Evolutionary conservation across 2,329 filamentous ascomycete species (phyloP).

Genomic region (Phialophora macrospora): DNA sequence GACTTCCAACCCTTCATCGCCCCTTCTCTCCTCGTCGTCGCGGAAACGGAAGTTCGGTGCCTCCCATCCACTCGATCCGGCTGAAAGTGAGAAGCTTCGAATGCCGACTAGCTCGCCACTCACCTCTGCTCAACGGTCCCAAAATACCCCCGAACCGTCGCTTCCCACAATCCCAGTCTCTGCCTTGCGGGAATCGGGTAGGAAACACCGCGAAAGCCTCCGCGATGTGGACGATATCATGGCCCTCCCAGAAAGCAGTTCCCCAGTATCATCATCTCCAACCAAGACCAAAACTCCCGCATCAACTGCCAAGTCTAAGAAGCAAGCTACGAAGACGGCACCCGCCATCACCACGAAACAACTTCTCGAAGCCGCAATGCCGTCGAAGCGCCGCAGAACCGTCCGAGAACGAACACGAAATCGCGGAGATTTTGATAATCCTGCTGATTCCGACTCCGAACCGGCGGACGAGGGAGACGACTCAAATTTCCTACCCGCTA

Average conservation of each 20-base stretch:
- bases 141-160: constrained; percentile 19
- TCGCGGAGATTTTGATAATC: constrained; percentile 33
- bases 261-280: constrained; percentile 27
- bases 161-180: constrained; percentile 23
- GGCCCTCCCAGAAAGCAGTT: constrained; percentile 34
- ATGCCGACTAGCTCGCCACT: constrained; percentile 4
- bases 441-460: constrained; percentile 30
- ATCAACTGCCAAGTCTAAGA: constrained; percentile 11
- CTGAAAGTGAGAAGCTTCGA: not conserved
- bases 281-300: not conserved
- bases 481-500: constrained; percentile 35
- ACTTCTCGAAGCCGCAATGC: constrained; percentile 33
- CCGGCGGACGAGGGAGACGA: constrained; percentile 27
- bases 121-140: not conserved
- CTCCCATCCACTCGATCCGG: constrained; percentile 17
- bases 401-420: constrained; percentile 18
- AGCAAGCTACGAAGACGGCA: constrained; percentile 18
- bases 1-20: constrained; percentile 21
- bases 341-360: constrained; percentile 30
- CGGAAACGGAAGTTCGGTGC: constrained; percentile 37
- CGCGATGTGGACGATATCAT: constrained; percentile 33
- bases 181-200: constrained; percentile 25
- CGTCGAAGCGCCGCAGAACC: constrained; percentile 25
- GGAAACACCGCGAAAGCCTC: constrained; percentile 20
- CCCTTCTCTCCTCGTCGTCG: constrained; percentile 29